Conservation (phyloP, 2,329 filamentous ascomycete species). For the Xylaria digitata region DNA sequence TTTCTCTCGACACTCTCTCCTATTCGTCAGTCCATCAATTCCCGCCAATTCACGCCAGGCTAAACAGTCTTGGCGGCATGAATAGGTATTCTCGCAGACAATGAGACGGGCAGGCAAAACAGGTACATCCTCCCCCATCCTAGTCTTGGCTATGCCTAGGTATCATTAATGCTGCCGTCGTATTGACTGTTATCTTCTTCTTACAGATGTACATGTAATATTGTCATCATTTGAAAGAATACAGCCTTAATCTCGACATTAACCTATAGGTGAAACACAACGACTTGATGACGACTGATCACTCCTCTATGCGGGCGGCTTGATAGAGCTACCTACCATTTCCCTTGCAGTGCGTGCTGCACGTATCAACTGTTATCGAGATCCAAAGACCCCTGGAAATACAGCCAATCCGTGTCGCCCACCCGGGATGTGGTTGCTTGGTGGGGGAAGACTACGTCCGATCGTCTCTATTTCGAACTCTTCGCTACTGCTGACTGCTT, state of each 20-base stretch:
- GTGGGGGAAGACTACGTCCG: slow-evolving; percentile 42
- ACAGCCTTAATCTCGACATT: slow-evolving; percentile 19
- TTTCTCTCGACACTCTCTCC: neutral
- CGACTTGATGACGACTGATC: neutral
- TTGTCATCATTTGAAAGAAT: neutral
- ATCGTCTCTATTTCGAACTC: slow-evolving; percentile 41
- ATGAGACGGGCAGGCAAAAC: too few species aligned
- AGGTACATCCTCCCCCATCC: neutral
- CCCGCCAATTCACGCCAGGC: slow-evolving; percentile 15
- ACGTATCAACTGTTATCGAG: neutral
- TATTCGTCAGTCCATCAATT: slow-evolving; percentile 20
- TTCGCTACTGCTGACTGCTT: slow-evolving; percentile 34
- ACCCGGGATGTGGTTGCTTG: slow-evolving; percentile 46
- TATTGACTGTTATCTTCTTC: slow-evolving; percentile 19
- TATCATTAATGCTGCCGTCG: slow-evolving; percentile 4
- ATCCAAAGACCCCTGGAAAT: slow-evolving; percentile 21
- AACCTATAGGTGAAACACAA: neutral
- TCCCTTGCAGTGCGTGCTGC: neutral
- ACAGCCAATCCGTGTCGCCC: slow-evolving; percentile 29
- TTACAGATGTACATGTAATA: slow-evolving; percentile 5
- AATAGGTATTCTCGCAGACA: neutral
- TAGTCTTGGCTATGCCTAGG: slow-evolving; percentile 12
- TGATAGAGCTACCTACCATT: neutral
- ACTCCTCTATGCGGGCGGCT: neutral
- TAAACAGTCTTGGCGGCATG: slow-evolving; percentile 28